Conservation (phyloP, 2,329 filamentous ascomycete species). For the Sporothrix pseudoabietina region DNA sequence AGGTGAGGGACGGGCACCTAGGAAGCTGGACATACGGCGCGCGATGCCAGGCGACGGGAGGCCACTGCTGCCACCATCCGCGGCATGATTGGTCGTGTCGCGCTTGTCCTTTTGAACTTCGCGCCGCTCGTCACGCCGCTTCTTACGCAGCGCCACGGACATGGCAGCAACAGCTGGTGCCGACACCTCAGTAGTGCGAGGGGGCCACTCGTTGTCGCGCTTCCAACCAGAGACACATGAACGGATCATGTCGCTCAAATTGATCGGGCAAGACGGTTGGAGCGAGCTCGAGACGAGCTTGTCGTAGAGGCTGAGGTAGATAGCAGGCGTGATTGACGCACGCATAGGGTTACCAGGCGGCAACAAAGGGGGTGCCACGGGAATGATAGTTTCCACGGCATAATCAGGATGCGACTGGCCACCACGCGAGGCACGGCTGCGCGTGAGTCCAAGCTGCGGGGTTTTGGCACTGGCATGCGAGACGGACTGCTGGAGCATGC, state of each 20-base stretch:
- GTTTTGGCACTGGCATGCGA: slow-evolving; percentile 22
- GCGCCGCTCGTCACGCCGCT: slow-evolving; percentile 23
- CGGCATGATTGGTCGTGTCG: not conserved
- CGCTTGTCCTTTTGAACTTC: slow-evolving; percentile 25
- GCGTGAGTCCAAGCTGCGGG: not conserved
- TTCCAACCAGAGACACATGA: slow-evolving; percentile 91
- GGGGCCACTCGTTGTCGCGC: slow-evolving; percentile 89
- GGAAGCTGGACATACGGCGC: slow-evolving; percentile 33
- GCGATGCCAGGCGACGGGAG: slow-evolving; percentile 27
- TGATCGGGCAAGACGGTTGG: slow-evolving; percentile 85
- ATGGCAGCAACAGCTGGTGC: slow-evolving; percentile 5
- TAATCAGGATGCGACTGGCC: slow-evolving; percentile 39
- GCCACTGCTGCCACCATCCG: not conserved
- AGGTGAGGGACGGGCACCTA: slow-evolving; percentile 18
- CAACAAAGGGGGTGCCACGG: slow-evolving; percentile 71
- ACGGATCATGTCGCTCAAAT: slow-evolving; percentile 76
- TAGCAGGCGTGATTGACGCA: slow-evolving; percentile 69
- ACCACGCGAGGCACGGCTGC: slow-evolving; percentile 21
- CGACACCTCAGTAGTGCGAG: slow-evolving; percentile 46
- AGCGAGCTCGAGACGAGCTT: slow-evolving; percentile 81
- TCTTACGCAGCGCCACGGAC: slow-evolving; percentile 22
- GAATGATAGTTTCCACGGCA: slow-evolving; percentile 66
- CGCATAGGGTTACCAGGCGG: slow-evolving; percentile 75
- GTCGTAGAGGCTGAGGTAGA: slow-evolving; percentile 83
- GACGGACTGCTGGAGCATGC: slow-evolving; percentile 32